Percentiles rank a stretch among this genome's conserved stretches.
Evolutionary conservation across 352 stramenopile genomes (phyloP).

Genomic region (Phytophthora syringae): DNA sequence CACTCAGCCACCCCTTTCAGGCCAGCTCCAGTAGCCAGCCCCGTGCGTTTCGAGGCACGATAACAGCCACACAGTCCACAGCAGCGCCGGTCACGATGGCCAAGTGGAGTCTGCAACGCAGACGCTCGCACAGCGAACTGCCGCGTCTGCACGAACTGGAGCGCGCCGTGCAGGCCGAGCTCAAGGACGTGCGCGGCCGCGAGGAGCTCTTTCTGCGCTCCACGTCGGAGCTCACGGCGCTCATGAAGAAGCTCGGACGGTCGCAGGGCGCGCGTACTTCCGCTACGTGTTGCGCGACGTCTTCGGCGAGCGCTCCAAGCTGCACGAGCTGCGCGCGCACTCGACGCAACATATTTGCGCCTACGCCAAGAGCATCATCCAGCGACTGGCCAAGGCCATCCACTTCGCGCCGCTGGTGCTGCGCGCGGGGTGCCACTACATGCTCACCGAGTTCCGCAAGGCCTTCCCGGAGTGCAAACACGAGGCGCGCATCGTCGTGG

Average conservation of each 20-base stretch:
- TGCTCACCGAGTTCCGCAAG: conserved; percentile 74
- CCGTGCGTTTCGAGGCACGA: conserved; percentile 13
- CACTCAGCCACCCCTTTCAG: conserved; percentile 2
- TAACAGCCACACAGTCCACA: conserved; percentile 21
- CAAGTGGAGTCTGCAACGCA: conserved; percentile 38
- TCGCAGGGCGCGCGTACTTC: conserved; percentile 81
- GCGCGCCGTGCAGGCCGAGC: conserved; percentile 70
- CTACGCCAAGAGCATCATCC: conserved; percentile 68
- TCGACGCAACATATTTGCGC: conserved; percentile 50
- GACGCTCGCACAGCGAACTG: conserved; percentile 57
- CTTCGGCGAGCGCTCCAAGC: conserved; percentile 65
- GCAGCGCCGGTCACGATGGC: conserved; percentile 29
- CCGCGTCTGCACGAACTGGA: conserved; percentile 72
- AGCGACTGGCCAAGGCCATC: conserved; percentile 74
- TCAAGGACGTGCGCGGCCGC: conserved; percentile 58
- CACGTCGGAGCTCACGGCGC: conserved; percentile 69
- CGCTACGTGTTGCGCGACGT: conserved; percentile 81
- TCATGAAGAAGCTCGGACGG: conserved; percentile 77
- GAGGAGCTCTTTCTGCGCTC: conserved; percentile 85
- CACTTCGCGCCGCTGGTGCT: conserved; percentile 78
- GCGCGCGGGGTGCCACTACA: conserved; percentile 72
- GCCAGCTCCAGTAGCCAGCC: conserved; percentile 11
- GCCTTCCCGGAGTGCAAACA: conserved; percentile 71
- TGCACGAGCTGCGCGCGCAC: conserved; percentile 47
- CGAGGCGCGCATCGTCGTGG: conserved; percentile 74